Percentiles rank a stretch among this genome's conserved stretches.
These are phyloP conservation scores for Fusarium solani-melongenae DNA, from an alignment of 2,329 filamentous ascomycete genomes.

Conservation along the genomic window DNA sequence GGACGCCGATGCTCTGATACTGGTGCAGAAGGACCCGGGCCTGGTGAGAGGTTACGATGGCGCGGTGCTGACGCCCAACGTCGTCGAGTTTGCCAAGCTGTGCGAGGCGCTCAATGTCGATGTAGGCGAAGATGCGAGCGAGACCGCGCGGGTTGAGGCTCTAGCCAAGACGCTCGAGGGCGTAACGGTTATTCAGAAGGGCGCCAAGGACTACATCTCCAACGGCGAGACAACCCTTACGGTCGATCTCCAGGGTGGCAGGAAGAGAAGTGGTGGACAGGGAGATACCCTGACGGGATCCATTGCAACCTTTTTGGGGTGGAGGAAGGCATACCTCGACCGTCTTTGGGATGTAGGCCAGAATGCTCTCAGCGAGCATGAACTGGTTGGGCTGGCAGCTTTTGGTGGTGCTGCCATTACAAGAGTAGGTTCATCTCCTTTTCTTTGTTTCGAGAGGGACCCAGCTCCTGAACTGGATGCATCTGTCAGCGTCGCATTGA, in stretches of 20 bases:
- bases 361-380: slow-evolving; percentile 60
- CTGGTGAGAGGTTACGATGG: slow-evolving; percentile 83
- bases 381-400: slow-evolving; percentile 80
- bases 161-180: slow-evolving; percentile 83
- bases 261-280: slow-evolving; percentile 93
- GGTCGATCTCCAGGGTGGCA: slow-evolving; percentile 81
- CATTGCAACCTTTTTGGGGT: slow-evolving; percentile 88
- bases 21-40: slow-evolving; percentile 80
- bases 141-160: slow-evolving; percentile 66
- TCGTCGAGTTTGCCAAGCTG: slow-evolving; percentile 89
- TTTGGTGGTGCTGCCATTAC: slow-evolving; percentile 91
- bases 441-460: background rate
- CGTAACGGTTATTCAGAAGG: slow-evolving; percentile 93
- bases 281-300: slow-evolving; percentile 94
- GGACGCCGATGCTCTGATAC: slow-evolving; percentile 87
- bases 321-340: slow-evolving; percentile 88
- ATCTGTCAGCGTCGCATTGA: background rate
- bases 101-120: slow-evolving; percentile 81
- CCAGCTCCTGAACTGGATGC: background rate
- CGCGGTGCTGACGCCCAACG: slow-evolving; percentile 93
- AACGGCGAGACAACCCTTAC: slow-evolving; percentile 81
- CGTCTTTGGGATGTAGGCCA: slow-evolving; percentile 75
- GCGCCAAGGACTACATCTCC: slow-evolving; percentile 82
- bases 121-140: slow-evolving; percentile 50
- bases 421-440: slow-evolving; percentile 64